Base-by-base conservation (phyloP, 2,329 filamentous ascomycete genomes). In the Elsinoe perseae region DNA sequence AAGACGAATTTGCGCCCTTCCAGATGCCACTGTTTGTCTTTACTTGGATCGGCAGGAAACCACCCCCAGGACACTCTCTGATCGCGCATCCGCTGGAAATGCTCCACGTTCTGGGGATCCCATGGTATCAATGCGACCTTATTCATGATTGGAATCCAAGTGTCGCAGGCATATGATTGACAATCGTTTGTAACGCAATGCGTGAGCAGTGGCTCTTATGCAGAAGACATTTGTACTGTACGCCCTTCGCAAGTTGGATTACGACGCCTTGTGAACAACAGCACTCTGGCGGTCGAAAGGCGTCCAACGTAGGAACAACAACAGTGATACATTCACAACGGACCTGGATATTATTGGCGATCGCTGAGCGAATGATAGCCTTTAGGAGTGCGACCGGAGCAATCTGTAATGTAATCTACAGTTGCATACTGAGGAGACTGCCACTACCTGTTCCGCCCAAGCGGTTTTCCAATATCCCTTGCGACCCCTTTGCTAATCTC, bases 81-180 rank as follows among this genome's bases (percentile, higher is more conserved):
- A 12, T 44, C 53, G 8, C 36, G 14, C 30, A 56, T 25, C 18
- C 53, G 53, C 38, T 46, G 23, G 25, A 56, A 48, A 23, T 56
- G 53, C 38, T 46, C 21, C 16, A 46, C 53, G 12, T 56, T 40
- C 18, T 34, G 14, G n/a, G 40, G 27, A 21, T 56, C 40, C 53
- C 53, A 56, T 20, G 53, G 53, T 3, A 56, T 36, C 25, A 56
- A 21, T n/a, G 23, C 25, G 14, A 56, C 53, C n/a, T 56, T 50
- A 27, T 27, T 32, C 44, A 50, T 50, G 44, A 21, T 50, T 36
- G 4, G 5, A 14, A 36, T 36, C 5, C n/a, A 14, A 6, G n/a
- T 36, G 3, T 36, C 32, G 32, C n/a, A 14, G 34, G 14, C 34
- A 14, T 38, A 16, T 38, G 34, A 38, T 38, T 16, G 9, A 38